Conservation (phyloP, 331 rosid genomes). For the Stylosanthes scabra region DNA sequence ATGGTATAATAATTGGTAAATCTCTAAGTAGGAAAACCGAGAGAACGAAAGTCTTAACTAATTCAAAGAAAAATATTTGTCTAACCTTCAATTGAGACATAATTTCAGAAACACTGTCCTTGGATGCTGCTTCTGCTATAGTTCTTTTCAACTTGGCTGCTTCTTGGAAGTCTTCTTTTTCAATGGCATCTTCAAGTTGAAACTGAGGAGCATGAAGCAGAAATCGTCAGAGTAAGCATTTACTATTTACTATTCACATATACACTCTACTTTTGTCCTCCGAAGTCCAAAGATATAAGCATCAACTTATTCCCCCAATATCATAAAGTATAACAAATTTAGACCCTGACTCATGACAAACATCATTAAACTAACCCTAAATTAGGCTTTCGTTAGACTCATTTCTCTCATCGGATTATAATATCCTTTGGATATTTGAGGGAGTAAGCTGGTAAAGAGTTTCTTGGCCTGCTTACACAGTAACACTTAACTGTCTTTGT, state of each 20-base stretch:
- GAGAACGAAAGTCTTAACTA: background rate
- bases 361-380: background rate
- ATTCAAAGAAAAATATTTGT: conserved; percentile 27
- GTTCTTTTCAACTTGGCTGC: conserved; percentile 80
- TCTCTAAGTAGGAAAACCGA: background rate
- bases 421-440: background rate
- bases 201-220: conserved; percentile 54
- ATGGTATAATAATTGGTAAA: conserved; percentile 32
- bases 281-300: background rate
- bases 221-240: conserved; percentile 8
- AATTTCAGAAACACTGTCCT: conserved; percentile 87
- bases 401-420: background rate
- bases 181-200: conserved; percentile 98
- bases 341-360: background rate
- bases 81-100: conserved; percentile 85
- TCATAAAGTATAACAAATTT: background rate
- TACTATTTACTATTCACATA: background rate
- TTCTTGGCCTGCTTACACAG: background rate
- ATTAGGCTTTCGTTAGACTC: background rate
- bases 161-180: conserved; percentile 90
- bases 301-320: background rate
- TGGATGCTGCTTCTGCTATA: conserved; percentile 78
- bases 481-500: background rate
- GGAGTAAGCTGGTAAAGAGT: background rate
- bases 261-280: background rate